Percentiles rank a stretch among this genome's conserved stretches.
Conservation (phyloP, 2,329 filamentous ascomycete species). For the Colletotrichum kahawae region DNA sequence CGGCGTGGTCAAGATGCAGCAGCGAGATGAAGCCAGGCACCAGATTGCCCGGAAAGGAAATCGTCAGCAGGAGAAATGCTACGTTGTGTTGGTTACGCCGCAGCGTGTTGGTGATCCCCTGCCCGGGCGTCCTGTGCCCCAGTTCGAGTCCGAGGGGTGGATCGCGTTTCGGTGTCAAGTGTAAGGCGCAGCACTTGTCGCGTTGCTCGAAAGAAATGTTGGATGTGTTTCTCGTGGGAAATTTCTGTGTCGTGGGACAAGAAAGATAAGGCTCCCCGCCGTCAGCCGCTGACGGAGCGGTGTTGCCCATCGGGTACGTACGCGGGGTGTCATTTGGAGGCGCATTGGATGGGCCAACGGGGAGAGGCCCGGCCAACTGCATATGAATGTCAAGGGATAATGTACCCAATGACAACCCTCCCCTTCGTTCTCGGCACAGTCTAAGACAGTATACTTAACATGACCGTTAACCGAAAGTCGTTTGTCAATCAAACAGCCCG, state of each 20-base stretch:
- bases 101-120: neutral
- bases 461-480: neutral
- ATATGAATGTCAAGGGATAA: neutral
- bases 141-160: neutral
- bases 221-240: neutral
- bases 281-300: neutral
- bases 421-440: neutral
- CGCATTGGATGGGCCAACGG: neutral
- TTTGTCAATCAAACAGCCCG: neutral
- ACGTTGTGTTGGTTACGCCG: neutral
- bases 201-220: neutral
- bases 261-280: neutral
- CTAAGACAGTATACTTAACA: neutral
- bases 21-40: neutral
- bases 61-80: neutral
- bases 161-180: neutral
- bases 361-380: neutral
- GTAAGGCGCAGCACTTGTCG: neutral
- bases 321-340: neutral
- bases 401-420: neutral
- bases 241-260: neutral
- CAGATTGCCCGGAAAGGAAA: neutral
- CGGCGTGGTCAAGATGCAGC: neutral
- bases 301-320: neutral
- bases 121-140: neutral